These are phyloP conservation scores for Boletellus sp. DNA, from an alignment of 1,284 basidiomycete species.

Conservation along the genomic window DNA sequence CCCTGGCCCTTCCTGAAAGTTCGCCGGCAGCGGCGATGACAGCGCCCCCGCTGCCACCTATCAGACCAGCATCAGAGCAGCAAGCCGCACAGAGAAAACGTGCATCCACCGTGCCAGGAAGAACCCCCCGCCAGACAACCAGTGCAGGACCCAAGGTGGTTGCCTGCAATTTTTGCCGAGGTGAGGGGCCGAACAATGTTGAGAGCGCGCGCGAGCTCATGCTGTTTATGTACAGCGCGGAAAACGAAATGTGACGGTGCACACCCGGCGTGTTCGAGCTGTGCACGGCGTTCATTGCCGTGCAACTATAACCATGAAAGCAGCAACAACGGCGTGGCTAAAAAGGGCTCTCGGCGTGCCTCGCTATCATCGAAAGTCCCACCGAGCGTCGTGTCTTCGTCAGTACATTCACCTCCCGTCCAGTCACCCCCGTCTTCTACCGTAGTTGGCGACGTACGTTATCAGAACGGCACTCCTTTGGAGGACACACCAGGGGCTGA, in stretches of 20 bases:
- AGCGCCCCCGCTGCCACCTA: conserved; percentile 55
- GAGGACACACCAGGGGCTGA: conserved; percentile 31
- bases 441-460: conserved; percentile 32
- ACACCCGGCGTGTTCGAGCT: conserved; percentile 75
- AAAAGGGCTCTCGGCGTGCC: conserved; percentile 45
- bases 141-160: conserved; percentile 78
- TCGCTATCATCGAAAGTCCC: conserved; percentile 44
- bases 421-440: conserved; percentile 44
- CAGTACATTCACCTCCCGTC: conserved; percentile 52
- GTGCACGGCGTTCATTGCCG: conserved; percentile 62
- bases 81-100: conserved; percentile 61
- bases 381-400: conserved; percentile 36
- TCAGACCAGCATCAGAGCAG: conserved; percentile 58
- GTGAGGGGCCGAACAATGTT: conserved; percentile 35
- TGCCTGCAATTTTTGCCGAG: conserved; percentile 79
- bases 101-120: conserved; percentile 63
- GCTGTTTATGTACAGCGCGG: conserved; percentile 49
- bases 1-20: conserved; percentile 53
- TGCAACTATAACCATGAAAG: conserved; percentile 77
- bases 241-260: conserved; percentile 82
- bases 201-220: conserved; percentile 8
- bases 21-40: conserved; percentile 55
- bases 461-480: conserved; percentile 27
- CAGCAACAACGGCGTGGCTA: conserved; percentile 39
- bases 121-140: conserved; percentile 52